Evolutionary conservation across 441 rosid genomes (phyloP).

Genomic region (Eruca vesicaria): DNA sequence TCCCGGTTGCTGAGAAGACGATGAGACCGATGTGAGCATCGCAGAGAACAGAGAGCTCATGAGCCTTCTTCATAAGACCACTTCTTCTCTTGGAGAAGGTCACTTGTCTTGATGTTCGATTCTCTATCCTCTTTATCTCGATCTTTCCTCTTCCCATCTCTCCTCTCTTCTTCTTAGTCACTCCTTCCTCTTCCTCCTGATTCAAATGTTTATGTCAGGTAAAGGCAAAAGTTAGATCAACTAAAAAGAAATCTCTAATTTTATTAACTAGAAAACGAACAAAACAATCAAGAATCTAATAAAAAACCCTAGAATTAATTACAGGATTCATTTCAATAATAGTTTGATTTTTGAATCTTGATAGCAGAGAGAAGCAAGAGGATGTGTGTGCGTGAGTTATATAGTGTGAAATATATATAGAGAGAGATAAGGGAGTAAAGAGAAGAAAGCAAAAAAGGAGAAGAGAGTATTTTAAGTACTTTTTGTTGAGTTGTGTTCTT

Average conservation of each 20-base stretch:
- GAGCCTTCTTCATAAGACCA: constrained; percentile 38
- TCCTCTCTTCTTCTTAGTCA: constrained; percentile 17
- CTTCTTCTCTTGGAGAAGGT: constrained; percentile 38
- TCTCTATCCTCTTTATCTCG: constrained; percentile 36
- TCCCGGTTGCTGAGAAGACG: constrained; percentile 37
- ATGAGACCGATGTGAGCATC: constrained; percentile 40
- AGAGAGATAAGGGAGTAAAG: not conserved
- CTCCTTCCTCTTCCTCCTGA: constrained; percentile 31
- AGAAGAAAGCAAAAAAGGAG: not conserved
- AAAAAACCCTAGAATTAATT: constrained; percentile 30
- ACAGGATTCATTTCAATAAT: constrained; percentile 29
- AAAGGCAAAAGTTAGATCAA: constrained; percentile 11
- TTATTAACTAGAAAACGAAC: not conserved
- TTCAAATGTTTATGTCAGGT: constrained; percentile 7
- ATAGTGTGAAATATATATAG: not conserved
- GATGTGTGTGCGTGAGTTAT: not conserved
- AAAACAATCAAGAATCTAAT: not conserved
- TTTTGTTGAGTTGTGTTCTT: constrained; percentile 26
- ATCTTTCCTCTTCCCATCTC: constrained; percentile 39
- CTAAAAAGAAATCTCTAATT: constrained; percentile 1
- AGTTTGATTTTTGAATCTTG: constrained; percentile 23
- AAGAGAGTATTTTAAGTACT: constrained; percentile 19
- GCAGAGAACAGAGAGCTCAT: constrained; percentile 35
- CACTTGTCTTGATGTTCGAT: constrained; percentile 36
- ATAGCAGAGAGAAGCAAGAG: not conserved